Evolutionary conservation across 345 rosid genomes (phyloP).

Genomic region (Hibiscus mutabilis): DNA sequence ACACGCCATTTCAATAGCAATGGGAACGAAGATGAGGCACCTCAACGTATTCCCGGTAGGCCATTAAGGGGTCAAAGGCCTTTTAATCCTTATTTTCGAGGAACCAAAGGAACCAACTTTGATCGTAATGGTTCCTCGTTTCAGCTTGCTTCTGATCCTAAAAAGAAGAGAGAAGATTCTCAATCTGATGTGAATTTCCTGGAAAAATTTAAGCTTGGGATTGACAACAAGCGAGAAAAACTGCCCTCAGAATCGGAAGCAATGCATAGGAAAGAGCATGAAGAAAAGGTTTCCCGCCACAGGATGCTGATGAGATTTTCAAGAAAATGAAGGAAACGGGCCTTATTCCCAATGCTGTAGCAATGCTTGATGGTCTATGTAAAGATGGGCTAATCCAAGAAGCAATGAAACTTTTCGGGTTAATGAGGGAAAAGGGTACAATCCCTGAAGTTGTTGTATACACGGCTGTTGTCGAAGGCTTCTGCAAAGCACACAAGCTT

Average conservation of each 20-base stretch:
- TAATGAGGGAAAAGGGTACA: constrained; percentile 77
- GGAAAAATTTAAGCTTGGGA: constrained; percentile 55
- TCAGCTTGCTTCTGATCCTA: not conserved
- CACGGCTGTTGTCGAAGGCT: constrained; percentile 89
- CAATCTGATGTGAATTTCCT: constrained; percentile 52
- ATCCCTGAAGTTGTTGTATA: constrained; percentile 88
- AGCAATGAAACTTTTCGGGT: constrained; percentile 81
- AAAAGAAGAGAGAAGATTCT: constrained; percentile 19
- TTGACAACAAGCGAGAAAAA: constrained; percentile 25
- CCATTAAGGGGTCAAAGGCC: not conserved
- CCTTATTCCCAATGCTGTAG: constrained; percentile 79
- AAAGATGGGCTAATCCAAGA: constrained; percentile 87
- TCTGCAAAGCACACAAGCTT: constrained; percentile 68
- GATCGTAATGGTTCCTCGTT: too few relatives aligned
- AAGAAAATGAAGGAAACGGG: constrained; percentile 87
- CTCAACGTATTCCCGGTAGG: not conserved
- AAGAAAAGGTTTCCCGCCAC: constrained; percentile 22
- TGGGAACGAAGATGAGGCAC: not conserved
- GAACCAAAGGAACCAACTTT: not conserved
- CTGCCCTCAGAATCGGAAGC: constrained; percentile 12
- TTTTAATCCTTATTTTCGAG: not conserved
- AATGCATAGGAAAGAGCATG: constrained; percentile 16
- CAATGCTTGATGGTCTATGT: constrained; percentile 96
- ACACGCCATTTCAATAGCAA: not conserved
- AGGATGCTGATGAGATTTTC: constrained; percentile 60